These are phyloP conservation scores for Sesbania bispinosa DNA, from an alignment of 306 rosid species.

Conservation along the genomic window DNA sequence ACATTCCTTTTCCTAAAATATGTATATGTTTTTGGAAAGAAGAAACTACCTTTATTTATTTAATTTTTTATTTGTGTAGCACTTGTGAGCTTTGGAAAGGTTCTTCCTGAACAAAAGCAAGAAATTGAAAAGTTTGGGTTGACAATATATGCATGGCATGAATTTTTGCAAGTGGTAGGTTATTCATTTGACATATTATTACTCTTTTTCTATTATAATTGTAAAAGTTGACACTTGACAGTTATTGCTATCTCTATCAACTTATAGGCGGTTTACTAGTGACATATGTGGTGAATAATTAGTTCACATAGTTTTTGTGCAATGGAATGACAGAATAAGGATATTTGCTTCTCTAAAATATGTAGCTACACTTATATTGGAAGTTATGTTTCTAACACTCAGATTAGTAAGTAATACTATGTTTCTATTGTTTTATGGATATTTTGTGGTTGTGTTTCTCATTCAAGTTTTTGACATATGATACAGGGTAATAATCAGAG, in stretches of 20 bases:
- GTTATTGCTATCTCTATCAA: too few species aligned
- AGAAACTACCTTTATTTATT: conserved; percentile 8
- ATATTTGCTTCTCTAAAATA: too few species aligned
- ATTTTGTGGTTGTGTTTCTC: conserved; percentile 13
- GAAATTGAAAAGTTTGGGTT: conserved; percentile 48
- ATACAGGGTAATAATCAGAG: conserved; percentile 56
- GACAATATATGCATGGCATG: conserved; percentile 68
- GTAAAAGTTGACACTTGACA: conserved; percentile 9
- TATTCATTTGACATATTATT: conserved; percentile 16
- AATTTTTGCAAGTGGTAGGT: conserved; percentile 75
- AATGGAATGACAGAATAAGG: too few species aligned
- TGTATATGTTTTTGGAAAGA: too few species aligned
- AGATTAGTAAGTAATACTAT: too few species aligned
- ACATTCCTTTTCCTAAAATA: conserved; percentile 18
- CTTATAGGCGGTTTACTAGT: too few species aligned
- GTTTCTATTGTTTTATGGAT: background rate
- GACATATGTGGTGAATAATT: too few species aligned
- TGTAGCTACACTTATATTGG: too few species aligned
- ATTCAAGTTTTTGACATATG: conserved; percentile 31
- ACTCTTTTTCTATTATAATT: background rate
- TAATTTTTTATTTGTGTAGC: conserved; percentile 34
- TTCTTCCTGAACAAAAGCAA: conserved; percentile 67
- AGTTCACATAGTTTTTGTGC: too few species aligned
- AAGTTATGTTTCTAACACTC: too few species aligned
- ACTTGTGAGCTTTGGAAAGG: conserved; percentile 88